These are phyloP conservation scores for Geoglossum glabrum DNA, from an alignment of 495 filamentous ascomycete species.

Conservation along the genomic window DNA sequence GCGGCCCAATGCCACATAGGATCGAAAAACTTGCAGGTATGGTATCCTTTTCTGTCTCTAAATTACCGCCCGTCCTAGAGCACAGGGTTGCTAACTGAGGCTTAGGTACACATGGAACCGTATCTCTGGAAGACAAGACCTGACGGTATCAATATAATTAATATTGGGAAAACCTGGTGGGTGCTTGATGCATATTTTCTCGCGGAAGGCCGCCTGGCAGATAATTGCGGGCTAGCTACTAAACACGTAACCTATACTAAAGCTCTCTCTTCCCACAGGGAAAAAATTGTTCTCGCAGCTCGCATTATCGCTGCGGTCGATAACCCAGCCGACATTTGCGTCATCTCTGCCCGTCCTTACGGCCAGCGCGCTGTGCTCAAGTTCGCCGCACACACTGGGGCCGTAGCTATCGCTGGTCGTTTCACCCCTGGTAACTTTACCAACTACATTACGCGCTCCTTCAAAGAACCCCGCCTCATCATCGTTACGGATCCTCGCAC, in stretches of 20 bases:
- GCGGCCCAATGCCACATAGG: slow-evolving; percentile 92
- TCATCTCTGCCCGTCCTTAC: slow-evolving; percentile 98
- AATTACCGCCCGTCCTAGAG: no score
- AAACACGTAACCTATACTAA: background rate
- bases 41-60: background rate
- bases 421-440: slow-evolving; percentile 99
- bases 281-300: slow-evolving; percentile 96
- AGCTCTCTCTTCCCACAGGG: slow-evolving; percentile 36
- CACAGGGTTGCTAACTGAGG: background rate
- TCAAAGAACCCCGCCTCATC: slow-evolving; percentile 99
- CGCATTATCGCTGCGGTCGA: slow-evolving; percentile 97
- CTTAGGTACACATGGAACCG: slow-evolving; percentile 67
- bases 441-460: slow-evolving; percentile 99
- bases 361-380: slow-evolving; percentile 67
- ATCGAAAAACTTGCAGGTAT: slow-evolving; percentile 88
- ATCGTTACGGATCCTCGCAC: slow-evolving; percentile 98
- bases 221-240: background rate
- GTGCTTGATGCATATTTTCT: slow-evolving; percentile 12
- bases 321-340: slow-evolving; percentile 97
- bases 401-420: slow-evolving; percentile 87
- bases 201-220: background rate
- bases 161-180: slow-evolving; percentile 99
- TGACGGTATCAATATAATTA: slow-evolving; percentile 94
- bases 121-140: slow-evolving; percentile 98
- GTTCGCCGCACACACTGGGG: slow-evolving; percentile 9